Evolutionary conservation across 208 protist genomes (phyloP).

Genomic region (Wallacemonas collosoma): DNA sequence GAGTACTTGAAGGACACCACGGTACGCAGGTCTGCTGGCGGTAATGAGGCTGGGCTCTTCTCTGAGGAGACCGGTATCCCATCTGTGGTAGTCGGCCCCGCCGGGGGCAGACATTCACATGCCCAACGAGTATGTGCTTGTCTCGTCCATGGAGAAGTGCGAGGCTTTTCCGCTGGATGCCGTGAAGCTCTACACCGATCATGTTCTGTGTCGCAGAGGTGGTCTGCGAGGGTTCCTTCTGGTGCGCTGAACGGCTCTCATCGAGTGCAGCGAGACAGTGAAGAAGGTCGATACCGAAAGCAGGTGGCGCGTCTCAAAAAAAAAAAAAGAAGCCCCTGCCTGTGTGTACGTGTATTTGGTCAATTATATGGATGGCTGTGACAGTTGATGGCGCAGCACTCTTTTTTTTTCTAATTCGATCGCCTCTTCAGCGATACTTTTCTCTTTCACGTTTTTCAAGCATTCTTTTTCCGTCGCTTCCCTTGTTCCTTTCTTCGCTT

Average conservation of each 20-base stretch:
- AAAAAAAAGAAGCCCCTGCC: too few species aligned
- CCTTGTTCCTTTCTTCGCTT: neutral
- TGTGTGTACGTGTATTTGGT: too few species aligned
- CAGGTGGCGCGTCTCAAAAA: neutral
- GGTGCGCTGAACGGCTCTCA: neutral
- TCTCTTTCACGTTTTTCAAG: too few species aligned
- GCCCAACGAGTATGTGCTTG: slow-evolving; percentile 46
- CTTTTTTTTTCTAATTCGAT: too few species aligned
- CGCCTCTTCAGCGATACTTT: too few species aligned
- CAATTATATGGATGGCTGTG: too few species aligned
- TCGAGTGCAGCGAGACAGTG: neutral
- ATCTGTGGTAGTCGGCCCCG: slow-evolving; percentile 44
- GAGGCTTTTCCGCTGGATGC: neutral
- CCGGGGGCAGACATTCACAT: slow-evolving; percentile 41
- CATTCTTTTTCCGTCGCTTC: too few species aligned
- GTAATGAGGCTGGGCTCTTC: slow-evolving; percentile 56
- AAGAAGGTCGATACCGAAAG: neutral
- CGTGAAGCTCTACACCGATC: neutral
- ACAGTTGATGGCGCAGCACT: too few species aligned
- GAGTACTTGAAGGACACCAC: slow-evolving; percentile 16
- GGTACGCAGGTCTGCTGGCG: slow-evolving; percentile 28
- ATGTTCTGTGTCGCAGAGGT: neutral
- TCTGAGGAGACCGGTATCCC: slow-evolving; percentile 41
- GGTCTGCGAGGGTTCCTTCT: neutral
- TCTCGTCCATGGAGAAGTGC: neutral